Evolutionary conservation across 2,329 filamentous ascomycete genomes (phyloP).

Genomic region (Cercospora nicotianae): DNA sequence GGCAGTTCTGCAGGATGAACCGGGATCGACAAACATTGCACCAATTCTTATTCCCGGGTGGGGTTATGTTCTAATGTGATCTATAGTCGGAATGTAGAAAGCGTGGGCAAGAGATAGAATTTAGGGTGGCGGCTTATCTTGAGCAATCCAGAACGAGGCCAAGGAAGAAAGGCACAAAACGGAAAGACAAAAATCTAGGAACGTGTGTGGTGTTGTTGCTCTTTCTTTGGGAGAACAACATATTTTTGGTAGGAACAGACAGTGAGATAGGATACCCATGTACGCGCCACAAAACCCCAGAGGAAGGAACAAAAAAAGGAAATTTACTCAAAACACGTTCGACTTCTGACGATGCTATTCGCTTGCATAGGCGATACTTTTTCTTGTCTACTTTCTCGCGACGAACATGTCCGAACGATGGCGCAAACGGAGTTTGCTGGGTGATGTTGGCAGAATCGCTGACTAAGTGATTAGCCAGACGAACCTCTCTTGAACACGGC

Average conservation of each 20-base stretch:
- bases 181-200: neutral
- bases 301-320: neutral
- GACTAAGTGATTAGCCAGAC: neutral
- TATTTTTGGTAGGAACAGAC: neutral
- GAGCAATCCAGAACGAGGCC: neutral
- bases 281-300: neutral
- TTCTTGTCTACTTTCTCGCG: neutral
- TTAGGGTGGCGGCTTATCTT: neutral
- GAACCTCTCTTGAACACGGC: neutral
- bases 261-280: neutral
- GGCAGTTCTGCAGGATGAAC: neutral
- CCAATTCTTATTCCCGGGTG: neutral
- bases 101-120: neutral
- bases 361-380: neutral
- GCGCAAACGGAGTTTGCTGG: neutral
- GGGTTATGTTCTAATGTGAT: neutral
- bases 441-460: neutral
- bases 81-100: neutral
- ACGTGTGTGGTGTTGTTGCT: neutral
- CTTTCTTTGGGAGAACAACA: neutral
- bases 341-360: neutral
- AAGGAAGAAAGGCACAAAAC: neutral
- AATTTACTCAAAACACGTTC: neutral
- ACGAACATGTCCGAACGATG: neutral
- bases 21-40: neutral